Percentiles rank a stretch among this genome's conserved stretches.
Conservation (phyloP, 1,139 yeast species). For the Maudiozyma humilis region DNA sequence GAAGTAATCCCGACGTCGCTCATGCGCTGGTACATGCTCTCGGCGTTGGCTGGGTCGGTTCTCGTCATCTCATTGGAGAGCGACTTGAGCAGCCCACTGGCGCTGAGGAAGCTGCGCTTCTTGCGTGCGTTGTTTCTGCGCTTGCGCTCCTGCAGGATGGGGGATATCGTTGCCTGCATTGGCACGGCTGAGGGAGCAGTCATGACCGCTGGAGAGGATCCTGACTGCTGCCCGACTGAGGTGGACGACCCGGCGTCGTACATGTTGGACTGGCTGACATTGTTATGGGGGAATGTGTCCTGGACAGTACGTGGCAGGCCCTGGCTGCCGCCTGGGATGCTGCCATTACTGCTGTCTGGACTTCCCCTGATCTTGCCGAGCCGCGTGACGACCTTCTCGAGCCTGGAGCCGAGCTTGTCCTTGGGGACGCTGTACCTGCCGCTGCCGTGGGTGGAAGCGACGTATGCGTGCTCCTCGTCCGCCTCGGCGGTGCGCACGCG, state of each 20-base stretch:
- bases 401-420: conserved; percentile 31
- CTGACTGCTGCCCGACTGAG: neutral
- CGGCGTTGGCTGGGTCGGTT: conserved; percentile 19
- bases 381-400: conserved; percentile 29
- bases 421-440: conserved; percentile 30
- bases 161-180: neutral
- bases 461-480: conserved; percentile 25
- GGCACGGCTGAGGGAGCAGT: neutral
- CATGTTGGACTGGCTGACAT: neutral
- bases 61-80: conserved; percentile 21
- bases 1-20: conserved; percentile 33
- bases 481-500: conserved; percentile 16
- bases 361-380: conserved; percentile 3
- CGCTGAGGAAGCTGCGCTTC: neutral
- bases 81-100: neutral
- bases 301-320: conserved; percentile 21
- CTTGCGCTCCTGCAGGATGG: neutral
- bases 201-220: no score
- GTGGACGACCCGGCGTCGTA: neutral
- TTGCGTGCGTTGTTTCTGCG: neutral
- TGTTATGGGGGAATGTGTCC: conserved; percentile 20
- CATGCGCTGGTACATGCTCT: conserved; percentile 13
- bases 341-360: neutral
- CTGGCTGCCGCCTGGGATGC: neutral
- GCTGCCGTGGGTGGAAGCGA: conserved; percentile 10